Conservation (phyloP, 2,329 filamentous ascomycete genomes). For the Aspergillus japonicus region DNA sequence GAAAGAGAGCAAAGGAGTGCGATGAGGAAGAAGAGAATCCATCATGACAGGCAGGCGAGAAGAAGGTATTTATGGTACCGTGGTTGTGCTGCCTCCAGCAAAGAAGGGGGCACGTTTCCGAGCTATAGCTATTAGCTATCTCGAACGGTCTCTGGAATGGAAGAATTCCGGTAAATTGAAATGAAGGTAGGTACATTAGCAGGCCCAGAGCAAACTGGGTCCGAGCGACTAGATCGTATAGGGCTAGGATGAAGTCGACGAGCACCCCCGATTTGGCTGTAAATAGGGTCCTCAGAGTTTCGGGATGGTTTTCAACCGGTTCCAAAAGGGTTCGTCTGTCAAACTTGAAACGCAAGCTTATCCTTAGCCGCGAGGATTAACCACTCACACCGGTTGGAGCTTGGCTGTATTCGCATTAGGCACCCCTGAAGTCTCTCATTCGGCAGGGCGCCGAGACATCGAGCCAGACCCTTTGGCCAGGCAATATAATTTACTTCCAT, state of each 20-base stretch:
- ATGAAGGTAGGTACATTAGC: neutral
- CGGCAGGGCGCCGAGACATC: neutral
- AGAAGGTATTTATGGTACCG: neutral
- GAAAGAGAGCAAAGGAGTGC: slow-evolving; percentile 1
- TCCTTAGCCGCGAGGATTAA: neutral
- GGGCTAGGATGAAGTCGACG: neutral
- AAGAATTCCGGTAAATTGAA: neutral
- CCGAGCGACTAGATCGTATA: neutral
- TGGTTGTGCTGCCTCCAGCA: neutral
- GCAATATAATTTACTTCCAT: neutral
- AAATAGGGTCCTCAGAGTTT: neutral
- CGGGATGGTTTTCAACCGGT: neutral
- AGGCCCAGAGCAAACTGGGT: neutral
- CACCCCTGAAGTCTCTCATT: neutral
- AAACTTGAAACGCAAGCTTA: neutral
- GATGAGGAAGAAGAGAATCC: neutral
- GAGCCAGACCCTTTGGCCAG: neutral
- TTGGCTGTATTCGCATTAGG: neutral
- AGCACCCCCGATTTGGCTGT: neutral
- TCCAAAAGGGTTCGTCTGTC: neutral
- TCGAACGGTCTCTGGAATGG: neutral
- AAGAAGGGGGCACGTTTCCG: neutral
- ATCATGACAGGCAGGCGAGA: neutral
- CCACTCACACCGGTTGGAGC: neutral
- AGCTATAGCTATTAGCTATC: neutral